A percentile compares a stretch with the other conserved stretches of the same genome.
Conservation (phyloP, 2,329 filamentous ascomycete genomes). For the Diaporthe ilicicola region DNA sequence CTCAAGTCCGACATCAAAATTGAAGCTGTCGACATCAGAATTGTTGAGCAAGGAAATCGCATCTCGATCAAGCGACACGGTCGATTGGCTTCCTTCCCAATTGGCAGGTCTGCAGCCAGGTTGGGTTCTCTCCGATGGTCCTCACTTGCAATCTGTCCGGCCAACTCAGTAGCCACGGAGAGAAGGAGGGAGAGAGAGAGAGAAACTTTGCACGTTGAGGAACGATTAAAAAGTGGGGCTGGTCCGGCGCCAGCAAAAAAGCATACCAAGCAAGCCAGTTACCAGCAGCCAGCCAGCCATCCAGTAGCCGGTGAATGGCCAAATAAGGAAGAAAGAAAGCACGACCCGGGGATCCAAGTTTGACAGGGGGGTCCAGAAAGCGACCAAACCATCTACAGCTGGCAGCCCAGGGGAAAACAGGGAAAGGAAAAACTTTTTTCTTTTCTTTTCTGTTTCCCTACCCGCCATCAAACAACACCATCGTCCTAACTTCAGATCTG, state of each 20-base stretch:
- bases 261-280: conserved; percentile 9
- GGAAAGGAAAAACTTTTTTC: conserved; percentile 14
- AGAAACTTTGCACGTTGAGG: conserved; percentile 23
- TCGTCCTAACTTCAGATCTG: neutral
- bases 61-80: neutral
- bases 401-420: neutral
- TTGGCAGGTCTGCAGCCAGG: neutral
- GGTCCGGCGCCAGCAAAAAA: conserved; percentile 20
- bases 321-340: conserved; percentile 31
- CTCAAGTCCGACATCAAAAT: neutral
- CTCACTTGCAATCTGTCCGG: neutral
- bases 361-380: conserved; percentile 7
- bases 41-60: neutral
- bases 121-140: neutral
- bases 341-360: conserved; percentile 14
- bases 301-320: neutral
- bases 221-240: conserved; percentile 22
- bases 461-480: conserved; percentile 4
- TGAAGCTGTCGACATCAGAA: neutral
- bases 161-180: neutral
- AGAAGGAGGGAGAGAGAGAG: neutral
- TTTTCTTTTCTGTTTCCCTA: neutral
- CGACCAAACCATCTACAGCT: no score
- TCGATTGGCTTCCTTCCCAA: no score
- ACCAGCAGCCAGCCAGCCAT: neutral